Evolutionary conservation across 1,139 yeast species (phyloP), one percentile per base, ranked within the genome.

Genomic region (Groenewaldozyma auringiensis): DNA sequence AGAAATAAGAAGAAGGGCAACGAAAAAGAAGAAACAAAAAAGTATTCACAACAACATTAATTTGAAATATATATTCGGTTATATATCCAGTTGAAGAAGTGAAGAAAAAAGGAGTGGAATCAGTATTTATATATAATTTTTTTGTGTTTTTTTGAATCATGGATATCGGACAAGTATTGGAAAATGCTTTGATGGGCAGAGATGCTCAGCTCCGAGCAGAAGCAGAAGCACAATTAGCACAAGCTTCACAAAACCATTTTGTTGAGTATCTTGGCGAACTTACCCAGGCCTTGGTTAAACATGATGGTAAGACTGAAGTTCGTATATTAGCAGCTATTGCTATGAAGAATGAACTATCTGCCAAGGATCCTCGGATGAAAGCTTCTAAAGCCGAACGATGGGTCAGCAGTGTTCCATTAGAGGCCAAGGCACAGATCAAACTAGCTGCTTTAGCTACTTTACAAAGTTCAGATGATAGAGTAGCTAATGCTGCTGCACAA

Each of bases 241-340:
- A 77, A 46, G 79, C 89, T 22, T 83, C 95, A 31, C 73, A 75
- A 56, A 83, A 79, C 52, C 84, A 87, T 65, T 89, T 86, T 68
- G 81, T 70, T 64, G 81, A 74, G 56, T 92, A 82, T 62, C 69
- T 88, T 57, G 78, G 79, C 39, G 71, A 81, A 58, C 76, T 89
- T 60, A 78, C 86, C 39, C 79, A 79, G 53, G 87, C 85, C 27
- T 72, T 92, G 54, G 82, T 81, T 36, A 79, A 82, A 59, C 81
- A 77, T 42, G 66, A 71, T 4, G 79, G 79, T 51, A 79, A 76
- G 57, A 70, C 84, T 4, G 96, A 89, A 67, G 94, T 88, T 45
- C 76, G 97, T 61, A 86, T 87, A 75, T 77, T 94, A 65, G 96
- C 98, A 2, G 95, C 94, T 41, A 71, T 92, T 53, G 86, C 83